Conservation (phyloP, 805 yeast species). For the Nematodospora valgi region DNA sequence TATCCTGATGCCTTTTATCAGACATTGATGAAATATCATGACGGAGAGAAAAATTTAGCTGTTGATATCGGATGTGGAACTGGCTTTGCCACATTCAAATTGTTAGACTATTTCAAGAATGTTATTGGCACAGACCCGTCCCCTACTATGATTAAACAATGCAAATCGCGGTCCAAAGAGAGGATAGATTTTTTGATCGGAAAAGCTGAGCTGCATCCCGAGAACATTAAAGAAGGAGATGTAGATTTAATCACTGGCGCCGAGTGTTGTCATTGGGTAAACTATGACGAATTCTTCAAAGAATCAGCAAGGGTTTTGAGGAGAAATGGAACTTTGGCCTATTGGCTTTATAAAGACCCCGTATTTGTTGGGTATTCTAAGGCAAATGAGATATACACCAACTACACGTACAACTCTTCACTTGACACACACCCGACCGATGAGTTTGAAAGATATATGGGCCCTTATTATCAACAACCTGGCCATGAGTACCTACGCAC, state of each 20-base stretch:
- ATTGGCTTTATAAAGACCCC: constrained; percentile 81
- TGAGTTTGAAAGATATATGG: constrained; percentile 44
- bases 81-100: constrained; percentile 64
- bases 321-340: constrained; percentile 65
- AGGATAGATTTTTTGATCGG: constrained; percentile 20
- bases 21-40: constrained; percentile 15
- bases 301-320: constrained; percentile 50
- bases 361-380: constrained; percentile 48
- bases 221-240: constrained; percentile 17
- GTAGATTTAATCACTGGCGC: constrained; percentile 75
- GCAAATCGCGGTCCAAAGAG: constrained; percentile 13
- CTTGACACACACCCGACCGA: constrained; percentile 13
- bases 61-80: constrained; percentile 82
- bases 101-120: constrained; percentile 41
- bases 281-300: constrained; percentile 49
- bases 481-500: constrained; percentile 42
- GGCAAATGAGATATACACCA: constrained; percentile 52
- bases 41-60: constrained; percentile 18
- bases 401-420: constrained; percentile 44
- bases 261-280: constrained; percentile 85
- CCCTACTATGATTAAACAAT: constrained; percentile 19
- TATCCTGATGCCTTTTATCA: constrained; percentile 45
- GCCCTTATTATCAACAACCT: constrained; percentile 44
- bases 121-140: constrained; percentile 59
- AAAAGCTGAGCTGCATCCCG: constrained; percentile 25